These are phyloP conservation scores for Spirogloea muscicola DNA, from an alignment of 139 green algal species.

Conservation along the genomic window DNA sequence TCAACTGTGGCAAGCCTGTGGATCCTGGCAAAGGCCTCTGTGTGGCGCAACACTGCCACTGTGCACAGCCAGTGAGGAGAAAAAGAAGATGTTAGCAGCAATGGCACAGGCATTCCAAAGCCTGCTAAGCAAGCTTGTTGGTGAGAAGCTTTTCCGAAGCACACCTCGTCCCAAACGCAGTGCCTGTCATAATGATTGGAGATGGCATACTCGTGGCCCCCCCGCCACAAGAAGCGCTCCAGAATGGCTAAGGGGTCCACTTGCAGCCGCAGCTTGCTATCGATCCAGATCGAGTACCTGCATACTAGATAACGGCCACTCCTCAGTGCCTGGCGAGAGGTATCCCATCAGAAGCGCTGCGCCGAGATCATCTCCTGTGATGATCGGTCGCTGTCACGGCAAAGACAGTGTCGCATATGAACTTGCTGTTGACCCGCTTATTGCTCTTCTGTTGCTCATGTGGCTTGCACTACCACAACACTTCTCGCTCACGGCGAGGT, in stretches of 20 bases:
- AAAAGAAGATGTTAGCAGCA: too few species aligned
- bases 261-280: conserved; percentile 42
- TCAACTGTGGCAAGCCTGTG: too few species aligned
- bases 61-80: too few species aligned
- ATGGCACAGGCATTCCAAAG: too few species aligned
- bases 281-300: conserved; percentile 47
- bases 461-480: conserved; percentile 2
- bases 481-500: background rate
- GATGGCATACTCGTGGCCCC: conserved; percentile 35
- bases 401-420: background rate
- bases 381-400: background rate
- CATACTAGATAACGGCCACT: too few species aligned
- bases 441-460: background rate
- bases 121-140: too few species aligned
- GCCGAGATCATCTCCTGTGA: background rate
- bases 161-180: conserved; percentile 43
- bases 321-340: background rate
- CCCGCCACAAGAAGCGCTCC: conserved; percentile 38
- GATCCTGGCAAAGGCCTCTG: too few species aligned
- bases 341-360: background rate
- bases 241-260: conserved; percentile 29
- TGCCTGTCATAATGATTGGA: conserved; percentile 40
- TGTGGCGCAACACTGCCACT: too few species aligned
- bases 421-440: background rate
- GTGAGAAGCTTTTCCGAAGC: too few species aligned